A percentile compares a stretch with the other conserved stretches of the same genome.
Evolutionary conservation across 345 rosid species (phyloP).

Genomic region (Hevea brasiliensis): DNA sequence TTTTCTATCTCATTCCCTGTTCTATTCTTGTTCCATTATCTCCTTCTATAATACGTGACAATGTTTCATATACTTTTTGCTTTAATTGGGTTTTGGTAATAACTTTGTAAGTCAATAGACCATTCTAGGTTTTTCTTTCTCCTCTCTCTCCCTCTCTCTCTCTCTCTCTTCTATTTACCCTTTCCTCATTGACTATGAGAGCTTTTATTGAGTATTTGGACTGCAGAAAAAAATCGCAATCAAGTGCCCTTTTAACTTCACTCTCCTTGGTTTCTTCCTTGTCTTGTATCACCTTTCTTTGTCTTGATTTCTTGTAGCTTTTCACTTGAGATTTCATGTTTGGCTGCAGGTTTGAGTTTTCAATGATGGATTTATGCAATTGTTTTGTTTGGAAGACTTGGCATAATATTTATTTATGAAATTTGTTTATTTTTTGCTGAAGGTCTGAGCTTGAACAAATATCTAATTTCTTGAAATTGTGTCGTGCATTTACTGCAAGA

Average conservation of each 20-base stretch:
- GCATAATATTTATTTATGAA: too few species aligned
- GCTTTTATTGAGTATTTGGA: not conserved
- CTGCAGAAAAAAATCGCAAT: too few species aligned
- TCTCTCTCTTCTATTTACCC: too few species aligned
- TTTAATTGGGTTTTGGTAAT: not conserved
- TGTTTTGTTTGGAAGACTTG: not conserved
- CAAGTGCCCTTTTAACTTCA: too few species aligned
- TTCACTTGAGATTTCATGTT: not conserved
- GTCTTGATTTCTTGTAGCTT: too few species aligned
- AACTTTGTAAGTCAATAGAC: not conserved
- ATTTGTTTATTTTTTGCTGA: not conserved
- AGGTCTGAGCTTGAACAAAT: not conserved
- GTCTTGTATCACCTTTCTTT: not conserved
- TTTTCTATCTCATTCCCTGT: too few species aligned
- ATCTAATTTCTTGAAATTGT: not conserved
- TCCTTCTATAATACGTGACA: too few species aligned
- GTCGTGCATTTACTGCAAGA: not conserved
- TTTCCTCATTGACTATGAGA: not conserved
- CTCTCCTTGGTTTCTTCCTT: not conserved
- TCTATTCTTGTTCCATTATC: too few species aligned
- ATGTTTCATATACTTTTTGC: too few species aligned
- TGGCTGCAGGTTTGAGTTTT: not conserved
- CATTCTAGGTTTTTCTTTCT: not conserved
- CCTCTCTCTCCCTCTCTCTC: too few species aligned
- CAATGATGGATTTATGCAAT: not conserved